Evolutionary conservation across 2,329 filamentous ascomycete species (phyloP), one percentile per base, ranked within the genome.

Genomic region (Aspergillus sojae): DNA sequence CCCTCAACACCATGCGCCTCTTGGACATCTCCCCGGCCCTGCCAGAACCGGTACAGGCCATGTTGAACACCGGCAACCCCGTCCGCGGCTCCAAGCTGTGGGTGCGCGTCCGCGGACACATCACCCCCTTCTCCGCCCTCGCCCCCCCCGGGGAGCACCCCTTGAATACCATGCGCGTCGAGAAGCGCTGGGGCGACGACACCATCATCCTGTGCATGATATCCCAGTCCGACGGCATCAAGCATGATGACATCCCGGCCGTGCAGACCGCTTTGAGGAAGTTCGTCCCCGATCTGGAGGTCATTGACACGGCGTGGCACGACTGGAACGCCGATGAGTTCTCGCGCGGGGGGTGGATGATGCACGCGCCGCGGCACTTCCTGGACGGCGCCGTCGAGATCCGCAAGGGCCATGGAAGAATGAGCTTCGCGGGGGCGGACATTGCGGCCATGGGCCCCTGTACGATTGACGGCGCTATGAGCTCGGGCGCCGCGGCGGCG

Each of bases 281-380:
- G 39, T 62, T 62, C 21, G 48, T 62, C 16, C 61, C 61, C n/a
- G 30, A 43, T 23, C 16, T 62, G 6, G 56, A 67, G 50, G 62
- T 67, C 10, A 52, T 67, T 21, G 62, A 67, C 46, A 63, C 58
- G 7, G 65, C 60, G 3, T 62, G 43, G 53, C 66, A 68, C 39
- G 57, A 64, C 46, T 68, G 66, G 66, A 58, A 48, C 19, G 41
- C 36, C 11, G 66, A 68, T 46, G 64, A 66, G 43, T 68, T 64
- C 41, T 62, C 64, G 21, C 32, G 62, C 52, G 66, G 66, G 16
- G 66, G 64, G 32, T 66, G 64, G 64, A 63, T 62, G 61, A 62
- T 62, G 61, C 57, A 67, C 48, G 59, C 62, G 45, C 65, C 65
- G 19, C 32, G 32, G 4, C 32, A 34, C 32, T 34, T 34, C 4